Conservation (phyloP, 192 early-diverging fungal species). For the Linnemannia zychae region DNA sequence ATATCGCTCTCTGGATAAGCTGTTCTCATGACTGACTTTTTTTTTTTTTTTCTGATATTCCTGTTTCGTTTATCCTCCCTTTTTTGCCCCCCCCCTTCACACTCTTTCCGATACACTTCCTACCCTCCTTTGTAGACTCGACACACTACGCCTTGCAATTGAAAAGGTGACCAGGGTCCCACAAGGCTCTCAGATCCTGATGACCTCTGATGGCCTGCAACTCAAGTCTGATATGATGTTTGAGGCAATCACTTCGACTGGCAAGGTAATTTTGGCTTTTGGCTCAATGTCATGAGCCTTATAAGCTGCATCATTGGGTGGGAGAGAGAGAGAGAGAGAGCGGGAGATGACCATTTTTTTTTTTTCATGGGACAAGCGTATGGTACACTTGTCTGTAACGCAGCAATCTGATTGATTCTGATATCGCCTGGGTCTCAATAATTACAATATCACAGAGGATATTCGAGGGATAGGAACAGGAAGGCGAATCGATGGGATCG, state of each 20-base stretch:
- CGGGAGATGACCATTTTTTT: neutral
- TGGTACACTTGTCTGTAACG: neutral
- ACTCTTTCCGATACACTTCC: neutral
- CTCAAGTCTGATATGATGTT: constrained; percentile 62
- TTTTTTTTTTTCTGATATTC: neutral
- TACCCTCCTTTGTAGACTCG: constrained; percentile 26
- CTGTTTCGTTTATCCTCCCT: neutral
- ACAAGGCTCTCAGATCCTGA: constrained; percentile 62
- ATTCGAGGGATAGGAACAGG: neutral
- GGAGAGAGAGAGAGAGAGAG: neutral
- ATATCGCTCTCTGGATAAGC: neutral
- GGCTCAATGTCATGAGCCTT: neutral
- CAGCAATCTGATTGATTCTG: neutral
- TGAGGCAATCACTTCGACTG: constrained; percentile 57
- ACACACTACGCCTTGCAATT: constrained; percentile 48
- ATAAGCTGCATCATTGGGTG: neutral
- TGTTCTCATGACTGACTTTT: constrained; percentile 4
- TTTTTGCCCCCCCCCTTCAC: neutral
- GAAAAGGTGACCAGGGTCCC: constrained; percentile 63
- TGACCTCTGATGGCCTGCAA: constrained; percentile 65
- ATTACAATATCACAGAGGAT: neutral
- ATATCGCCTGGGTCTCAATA: neutral
- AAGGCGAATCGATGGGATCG: constrained; percentile 4
- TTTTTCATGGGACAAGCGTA: neutral
- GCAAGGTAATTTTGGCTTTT: constrained; percentile 49